These are phyloP conservation scores for Primulina eburnea DNA, from an alignment of 257 asterid genomes.

Conservation along the genomic window DNA sequence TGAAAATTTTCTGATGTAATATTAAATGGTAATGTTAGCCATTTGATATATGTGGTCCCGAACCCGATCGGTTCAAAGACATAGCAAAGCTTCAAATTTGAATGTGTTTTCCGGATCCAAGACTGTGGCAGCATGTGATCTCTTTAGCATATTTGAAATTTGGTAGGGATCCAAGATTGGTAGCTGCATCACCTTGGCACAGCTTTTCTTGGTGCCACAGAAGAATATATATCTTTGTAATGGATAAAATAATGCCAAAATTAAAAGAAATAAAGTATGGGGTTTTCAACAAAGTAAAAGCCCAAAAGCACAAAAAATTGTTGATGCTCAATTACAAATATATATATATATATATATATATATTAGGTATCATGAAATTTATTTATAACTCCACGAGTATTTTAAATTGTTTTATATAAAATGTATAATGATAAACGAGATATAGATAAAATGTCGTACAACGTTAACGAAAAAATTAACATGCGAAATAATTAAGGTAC, in stretches of 20 bases:
- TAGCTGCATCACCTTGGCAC: neutral
- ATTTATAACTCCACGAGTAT: too few relatives aligned
- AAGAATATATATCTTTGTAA: neutral
- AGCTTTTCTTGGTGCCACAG: conserved; percentile 2
- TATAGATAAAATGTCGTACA: neutral
- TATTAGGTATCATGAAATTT: too few relatives aligned
- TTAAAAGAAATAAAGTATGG: conserved; percentile 4
- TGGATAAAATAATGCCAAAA: conserved; percentile 7
- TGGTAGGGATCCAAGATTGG: conserved; percentile 8
- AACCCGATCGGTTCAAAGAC: too few relatives aligned
- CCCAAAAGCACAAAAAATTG: conserved; percentile 13
- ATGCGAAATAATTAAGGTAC: neutral
- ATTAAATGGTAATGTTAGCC: neutral
- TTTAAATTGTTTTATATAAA: too few relatives aligned
- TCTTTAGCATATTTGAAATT: neutral
- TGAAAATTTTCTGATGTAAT: too few relatives aligned
- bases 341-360: too few relatives aligned
- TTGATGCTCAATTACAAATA: neutral
- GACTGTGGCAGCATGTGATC: conserved; percentile 11
- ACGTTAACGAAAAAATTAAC: neutral
- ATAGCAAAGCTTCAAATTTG: conserved; percentile 1
- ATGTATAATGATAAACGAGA: too few relatives aligned
- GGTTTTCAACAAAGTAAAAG: conserved; percentile 26
- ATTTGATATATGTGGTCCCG: neutral
- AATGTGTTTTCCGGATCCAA: conserved; percentile 8